phyloP scores from a whole-genome alignment of 495 filamentous ascomycete genomes.

The Hypoxylon intermedium region DNA sequence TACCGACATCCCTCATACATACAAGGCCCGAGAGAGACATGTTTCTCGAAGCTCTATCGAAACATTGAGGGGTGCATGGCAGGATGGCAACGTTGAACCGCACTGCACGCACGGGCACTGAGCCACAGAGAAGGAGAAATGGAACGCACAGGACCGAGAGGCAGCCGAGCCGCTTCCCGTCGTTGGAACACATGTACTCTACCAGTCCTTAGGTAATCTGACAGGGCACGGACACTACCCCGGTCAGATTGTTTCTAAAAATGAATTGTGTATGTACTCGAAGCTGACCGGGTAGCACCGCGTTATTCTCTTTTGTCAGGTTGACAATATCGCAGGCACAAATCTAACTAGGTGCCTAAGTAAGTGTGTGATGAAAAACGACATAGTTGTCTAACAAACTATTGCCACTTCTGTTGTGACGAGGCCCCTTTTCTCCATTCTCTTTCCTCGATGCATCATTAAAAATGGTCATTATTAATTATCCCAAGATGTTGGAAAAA shows the following conservation, averaged over 20 bases:
- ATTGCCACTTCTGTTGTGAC: too few species aligned
- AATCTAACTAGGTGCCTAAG: not conserved
- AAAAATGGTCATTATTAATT: too few species aligned
- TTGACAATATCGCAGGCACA: too few species aligned
- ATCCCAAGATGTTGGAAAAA: slow-evolving; percentile 6
- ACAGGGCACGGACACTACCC: not conserved
- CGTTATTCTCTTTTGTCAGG: too few species aligned
- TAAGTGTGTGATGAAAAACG: too few species aligned
- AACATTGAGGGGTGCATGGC: slow-evolving; percentile 31
- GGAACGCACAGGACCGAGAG: slow-evolving; percentile 18
- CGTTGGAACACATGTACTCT: slow-evolving; percentile 3
- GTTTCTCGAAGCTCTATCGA: slow-evolving; percentile 36
- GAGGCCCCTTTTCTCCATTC: not conserved
- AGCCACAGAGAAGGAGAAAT: slow-evolving; percentile 14
- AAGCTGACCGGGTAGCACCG: not conserved
- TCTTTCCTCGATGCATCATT: not conserved
- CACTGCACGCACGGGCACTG: too few species aligned
- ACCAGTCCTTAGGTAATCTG: slow-evolving; percentile 27
- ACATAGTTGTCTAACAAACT: too few species aligned
- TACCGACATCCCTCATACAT: slow-evolving; percentile 6
- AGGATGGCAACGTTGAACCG: slow-evolving; percentile 23
- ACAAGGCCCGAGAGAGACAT: slow-evolving; percentile 10
- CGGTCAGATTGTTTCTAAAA: not conserved
- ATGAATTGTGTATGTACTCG: not conserved
- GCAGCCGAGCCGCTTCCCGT: slow-evolving; percentile 13